Base-by-base conservation (phyloP, 805 yeast species). In the Sugiyamaella lignohabitans region DNA sequence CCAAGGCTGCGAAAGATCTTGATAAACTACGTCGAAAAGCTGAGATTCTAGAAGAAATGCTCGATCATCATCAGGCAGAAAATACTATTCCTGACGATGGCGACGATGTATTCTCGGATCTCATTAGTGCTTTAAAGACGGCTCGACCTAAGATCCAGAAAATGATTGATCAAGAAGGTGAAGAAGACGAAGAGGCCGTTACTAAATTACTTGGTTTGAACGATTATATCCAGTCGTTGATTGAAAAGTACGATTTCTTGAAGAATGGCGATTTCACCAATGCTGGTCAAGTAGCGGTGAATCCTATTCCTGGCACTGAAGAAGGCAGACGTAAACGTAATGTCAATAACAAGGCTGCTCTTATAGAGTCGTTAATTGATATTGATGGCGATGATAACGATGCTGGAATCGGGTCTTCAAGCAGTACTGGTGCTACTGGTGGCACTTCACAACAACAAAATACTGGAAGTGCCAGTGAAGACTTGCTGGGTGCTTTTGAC, bases 101-200 rank as follows among this genome's bases (percentile, higher is more conserved):
- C 14, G 38, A 17, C 6, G 98, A 91, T 56, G 89, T 96, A 2
- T 64, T 86, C 17, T 71, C 74, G 41, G 98, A 93, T 58, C 72
- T 93, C 47, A 85, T 80, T 58, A 73, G 80, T 39, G 73, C 95
- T 1, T 71, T 93, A 56, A 89, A 85, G 63, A 80, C 80, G 40
- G 80, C 96, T 24, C 88, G 82, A 60, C 96, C 97, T 36, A 87
- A 84, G 57, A 77, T 93, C 54, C 84, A 84, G 62, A 83, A 82
- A 56, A 84, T 93, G 56, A 79, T 87, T 51, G 83, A 79, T 58
- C 95, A 87, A 58, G 75, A 77, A 32, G 81, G 79, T 20, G 74
- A 76, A 38, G 82, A 78, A 27, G 85, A 81, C 59, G 79, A 70
- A 38, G 75, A 70, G 27, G 75, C 84, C 6, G 84, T 87, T 30